Evolutionary conservation across 345 rosid genomes (phyloP), one percentile per base, ranked within the genome.

Genomic region (Rubroshorea leprosula): DNA sequence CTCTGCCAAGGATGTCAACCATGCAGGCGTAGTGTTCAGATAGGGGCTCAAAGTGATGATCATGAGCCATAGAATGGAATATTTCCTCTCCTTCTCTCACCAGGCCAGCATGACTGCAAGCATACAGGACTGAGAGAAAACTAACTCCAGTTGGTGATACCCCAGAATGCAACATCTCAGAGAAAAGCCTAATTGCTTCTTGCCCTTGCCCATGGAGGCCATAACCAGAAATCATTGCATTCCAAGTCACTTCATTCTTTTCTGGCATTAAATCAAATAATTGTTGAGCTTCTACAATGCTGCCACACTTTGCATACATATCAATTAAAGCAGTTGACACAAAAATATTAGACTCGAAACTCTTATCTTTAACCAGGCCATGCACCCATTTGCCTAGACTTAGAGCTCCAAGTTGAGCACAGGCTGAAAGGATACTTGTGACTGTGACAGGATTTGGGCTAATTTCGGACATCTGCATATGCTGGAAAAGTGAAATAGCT

Each of bases 231-330:
- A 85, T 82, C 80, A 85, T 82, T 25, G 88, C 69, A 54, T 82
- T 85, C 92, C 92, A 85, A 67, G 88, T 80, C 17, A 85, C 86
- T 56, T 64, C 84, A 67, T 80, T 80, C 73, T 78, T 85, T 63
- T 67, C 72, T 0, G 67, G 69, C 70, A 73, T 73, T 49, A 3
- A 58, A 54, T 85, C 78, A 69, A 85, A 85, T 57, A 80, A 8
- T 41, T 45, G 55, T 15, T 76, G 70, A 58, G 92, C 88, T 70
- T 76, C 83, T 18, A 2, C 61, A 43, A 80, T 72, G 74, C 74
- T 77, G 23, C 92, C 92, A 70, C 88, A 82, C 63, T 85, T 85
- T 14, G 84, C 82, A 68, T 80, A 76, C 92, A 82, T 85, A 64
- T 85, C 92, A 20, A 85, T 71, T 56, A 85, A 60, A 66, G 88